Base-by-base conservation (phyloP, 345 rosid species). In the Microthlaspi erraticum region DNA sequence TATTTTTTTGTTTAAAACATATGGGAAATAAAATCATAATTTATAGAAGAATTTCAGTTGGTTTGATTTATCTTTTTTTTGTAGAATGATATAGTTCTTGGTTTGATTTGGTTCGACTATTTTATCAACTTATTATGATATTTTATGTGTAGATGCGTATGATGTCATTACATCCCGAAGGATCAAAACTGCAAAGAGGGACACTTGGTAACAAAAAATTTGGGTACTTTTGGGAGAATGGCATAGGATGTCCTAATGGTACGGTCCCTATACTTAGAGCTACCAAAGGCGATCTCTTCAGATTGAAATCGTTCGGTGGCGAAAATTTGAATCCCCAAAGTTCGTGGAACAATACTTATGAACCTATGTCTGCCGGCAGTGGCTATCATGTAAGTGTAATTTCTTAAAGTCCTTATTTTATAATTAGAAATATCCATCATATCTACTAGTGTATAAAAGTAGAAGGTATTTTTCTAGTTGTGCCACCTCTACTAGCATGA, bases 221-320 rank as follows among this genome's bases (percentile, higher is more conserved):
- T 65, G 39, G 70, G 14, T 17, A 65, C 7, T 26, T 65, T 6
- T 65, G 70, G 70, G n/a, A 65, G 37, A 60, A 60, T 63, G 55
- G 68, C 0, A 12, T 62, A 11, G 67, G 67, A 10, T 45, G 67
- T 31, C 67, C 71, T 14, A 31, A 41, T 7, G 61, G 61, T 5
- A 67, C 71, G 0, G 72, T 67, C 1, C 53, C 63, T 18, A 54
- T 54, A 54, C 43, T 14, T 3, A 14, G 34, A 54, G 20, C 42
- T 33, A 67, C 62, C 13, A 54, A 42, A 67, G 2, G 31, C 0
- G 54, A 43, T 54, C 1, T 54, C 4, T 42, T 54, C 7, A 51
- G 11, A 38, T 3, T 38, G 16, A 51, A 51, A 6, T 50, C 36
- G 0, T 12, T 65, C 1, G 60, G 23, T 38, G 36, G 34, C 9